Evolutionary conservation across 1,284 basidiomycete species (phyloP).

Genomic region (Cryptococcus wingfieldii): DNA sequence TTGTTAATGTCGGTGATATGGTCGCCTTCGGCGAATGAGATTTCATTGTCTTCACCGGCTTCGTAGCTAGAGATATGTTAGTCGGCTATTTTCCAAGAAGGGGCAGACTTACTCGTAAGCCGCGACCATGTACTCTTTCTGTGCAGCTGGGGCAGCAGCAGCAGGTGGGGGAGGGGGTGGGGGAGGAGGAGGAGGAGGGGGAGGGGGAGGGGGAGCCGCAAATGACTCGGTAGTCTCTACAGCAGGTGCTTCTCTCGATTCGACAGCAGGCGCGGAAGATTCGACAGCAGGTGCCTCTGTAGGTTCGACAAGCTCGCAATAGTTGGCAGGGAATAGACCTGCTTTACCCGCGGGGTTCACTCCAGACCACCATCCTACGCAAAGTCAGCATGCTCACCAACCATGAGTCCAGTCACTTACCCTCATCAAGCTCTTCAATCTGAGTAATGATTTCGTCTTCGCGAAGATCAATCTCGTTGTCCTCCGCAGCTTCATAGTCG

Average conservation of each 20-base stretch:
- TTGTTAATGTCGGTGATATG: conserved; percentile 57
- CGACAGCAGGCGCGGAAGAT: conserved; percentile 23
- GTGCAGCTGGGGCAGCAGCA: conserved; percentile 4
- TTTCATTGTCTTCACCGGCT: conserved; percentile 81
- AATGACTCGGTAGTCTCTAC: conserved; percentile 25
- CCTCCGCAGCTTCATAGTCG: conserved; percentile 60
- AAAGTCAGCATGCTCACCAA: background rate
- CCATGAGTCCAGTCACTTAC: conserved; percentile 19
- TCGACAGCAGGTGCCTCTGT: conserved; percentile 26
- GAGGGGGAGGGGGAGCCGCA: conserved; percentile 5
- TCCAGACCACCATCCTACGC: conserved; percentile 69
- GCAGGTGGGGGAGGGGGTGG: conserved; percentile 10
- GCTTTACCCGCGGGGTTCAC: conserved; percentile 60
- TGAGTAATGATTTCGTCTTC: conserved; percentile 79
- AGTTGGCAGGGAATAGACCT: conserved; percentile 70
- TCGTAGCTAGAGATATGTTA: conserved; percentile 60
- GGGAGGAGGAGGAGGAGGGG: conserved; percentile 6
- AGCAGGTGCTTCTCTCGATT: conserved; percentile 40
- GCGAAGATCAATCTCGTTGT: conserved; percentile 69
- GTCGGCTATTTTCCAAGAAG: background rate
- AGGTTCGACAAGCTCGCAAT: conserved; percentile 65
- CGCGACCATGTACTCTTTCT: conserved; percentile 26
- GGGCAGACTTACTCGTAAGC: conserved; percentile 27
- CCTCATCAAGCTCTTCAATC: conserved; percentile 78
- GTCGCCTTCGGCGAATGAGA: conserved; percentile 78